phyloP scores from a whole-genome alignment of 148 eudicot genomes.

The Heliosperma pusillum region DNA sequence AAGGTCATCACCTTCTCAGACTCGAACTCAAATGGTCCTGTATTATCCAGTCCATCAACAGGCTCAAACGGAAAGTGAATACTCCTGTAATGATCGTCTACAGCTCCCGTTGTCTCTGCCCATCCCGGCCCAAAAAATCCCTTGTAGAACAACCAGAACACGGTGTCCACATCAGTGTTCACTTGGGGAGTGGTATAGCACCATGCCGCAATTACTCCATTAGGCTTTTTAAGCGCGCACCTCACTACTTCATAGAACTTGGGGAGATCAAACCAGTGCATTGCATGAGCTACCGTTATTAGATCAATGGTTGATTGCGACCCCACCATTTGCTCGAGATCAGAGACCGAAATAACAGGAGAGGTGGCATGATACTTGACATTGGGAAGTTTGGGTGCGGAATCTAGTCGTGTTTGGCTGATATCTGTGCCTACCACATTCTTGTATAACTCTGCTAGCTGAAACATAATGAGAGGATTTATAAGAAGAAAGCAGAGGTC shows the following conservation, averaged over 20 bases:
- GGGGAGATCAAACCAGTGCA: constrained; percentile 67
- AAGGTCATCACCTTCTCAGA: constrained; percentile 52
- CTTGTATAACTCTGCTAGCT: constrained; percentile 52
- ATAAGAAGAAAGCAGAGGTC: background rate
- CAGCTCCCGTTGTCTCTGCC: constrained; percentile 30
- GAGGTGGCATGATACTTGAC: constrained; percentile 46
- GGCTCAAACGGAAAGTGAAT: constrained; percentile 58
- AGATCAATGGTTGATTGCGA: constrained; percentile 43
- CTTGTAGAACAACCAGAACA: constrained; percentile 41
- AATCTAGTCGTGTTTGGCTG: constrained; percentile 55
- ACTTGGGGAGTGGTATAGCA: constrained; percentile 54
- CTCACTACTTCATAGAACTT: constrained; percentile 46
- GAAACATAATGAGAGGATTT: background rate
- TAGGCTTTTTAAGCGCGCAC: constrained; percentile 51
- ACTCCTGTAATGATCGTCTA: constrained; percentile 44
- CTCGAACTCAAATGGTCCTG: constrained; percentile 57
- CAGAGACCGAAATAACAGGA: constrained; percentile 27
- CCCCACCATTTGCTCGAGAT: constrained; percentile 33
- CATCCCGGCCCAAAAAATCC: constrained; percentile 39
- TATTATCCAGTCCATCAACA: constrained; percentile 42
- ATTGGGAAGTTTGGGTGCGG: constrained; percentile 56
- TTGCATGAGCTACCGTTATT: constrained; percentile 58
- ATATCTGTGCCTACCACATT: constrained; percentile 66
- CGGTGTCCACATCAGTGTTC: constrained; percentile 31
- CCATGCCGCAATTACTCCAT: constrained; percentile 74